These are phyloP conservation scores for Aaosphaeria pasadenensis DNA, from an alignment of 2,329 filamentous ascomycete genomes.

Conservation along the genomic window DNA sequence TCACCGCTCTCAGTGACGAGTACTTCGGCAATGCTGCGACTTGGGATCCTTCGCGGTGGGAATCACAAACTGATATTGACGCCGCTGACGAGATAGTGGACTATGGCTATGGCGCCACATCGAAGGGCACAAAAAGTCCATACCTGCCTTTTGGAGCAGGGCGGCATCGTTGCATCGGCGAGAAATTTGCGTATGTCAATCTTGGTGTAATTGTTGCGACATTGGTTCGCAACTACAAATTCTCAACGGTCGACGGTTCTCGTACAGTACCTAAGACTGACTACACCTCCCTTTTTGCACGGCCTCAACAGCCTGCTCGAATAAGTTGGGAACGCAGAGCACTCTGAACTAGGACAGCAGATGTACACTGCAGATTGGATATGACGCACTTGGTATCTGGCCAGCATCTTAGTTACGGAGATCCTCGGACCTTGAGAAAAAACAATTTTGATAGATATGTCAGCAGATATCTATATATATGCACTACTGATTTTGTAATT, in stretches of 20 bases:
- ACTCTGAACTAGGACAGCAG: no score
- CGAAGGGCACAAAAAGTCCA: conserved; percentile 77
- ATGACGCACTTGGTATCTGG: no score
- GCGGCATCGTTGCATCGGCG: conserved; percentile 84
- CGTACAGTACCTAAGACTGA: conserved; percentile 62
- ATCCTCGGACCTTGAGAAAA: no score
- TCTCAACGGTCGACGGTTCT: conserved; percentile 61
- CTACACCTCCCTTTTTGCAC: conserved; percentile 41
- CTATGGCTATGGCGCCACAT: conserved; percentile 84
- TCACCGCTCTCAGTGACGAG: conserved; percentile 63
- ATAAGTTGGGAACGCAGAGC: conserved; percentile 4
- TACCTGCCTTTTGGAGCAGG: conserved; percentile 90
- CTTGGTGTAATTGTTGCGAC: conserved; percentile 75
- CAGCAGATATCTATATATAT: no score
- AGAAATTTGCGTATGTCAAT: conserved; percentile 89
- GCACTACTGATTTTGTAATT: no score
- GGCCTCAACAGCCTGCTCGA: conserved; percentile 4
- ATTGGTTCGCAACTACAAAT: conserved; percentile 62
- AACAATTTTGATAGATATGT: no score
- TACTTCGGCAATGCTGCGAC: conserved; percentile 74
- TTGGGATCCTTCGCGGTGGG: conserved; percentile 88
- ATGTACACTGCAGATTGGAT: no score
- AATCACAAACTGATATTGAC: conserved; percentile 60
- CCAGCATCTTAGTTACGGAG: no score
- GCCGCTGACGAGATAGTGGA: conserved; percentile 69